These are phyloP conservation scores for Physcomitrium patens DNA, from an alignment of 225 moss, liverwort and hornwort genomes.

Conservation along the genomic window DNA sequence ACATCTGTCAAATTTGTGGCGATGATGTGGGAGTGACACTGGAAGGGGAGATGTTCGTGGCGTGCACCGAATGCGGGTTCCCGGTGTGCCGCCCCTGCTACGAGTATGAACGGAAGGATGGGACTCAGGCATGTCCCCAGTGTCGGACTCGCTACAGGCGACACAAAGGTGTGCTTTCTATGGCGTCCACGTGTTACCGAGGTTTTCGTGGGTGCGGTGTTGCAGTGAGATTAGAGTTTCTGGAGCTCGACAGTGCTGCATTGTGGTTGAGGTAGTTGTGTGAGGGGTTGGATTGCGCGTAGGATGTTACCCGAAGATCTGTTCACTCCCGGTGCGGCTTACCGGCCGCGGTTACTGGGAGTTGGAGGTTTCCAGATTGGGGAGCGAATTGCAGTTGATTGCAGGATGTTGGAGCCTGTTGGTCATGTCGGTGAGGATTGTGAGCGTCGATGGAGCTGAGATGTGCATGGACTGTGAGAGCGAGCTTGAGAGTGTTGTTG, in stretches of 20 bases:
- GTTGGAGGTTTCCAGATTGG: no score
- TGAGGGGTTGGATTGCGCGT: no score
- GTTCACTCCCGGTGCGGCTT: no score
- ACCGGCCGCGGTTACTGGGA: no score
- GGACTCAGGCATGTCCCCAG: conserved; percentile 69
- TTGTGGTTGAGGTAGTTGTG: no score
- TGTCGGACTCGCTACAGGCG: conserved; percentile 75
- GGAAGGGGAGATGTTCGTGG: conserved; percentile 74
- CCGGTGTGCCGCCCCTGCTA: conserved; percentile 80
- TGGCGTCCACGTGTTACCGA: neutral
- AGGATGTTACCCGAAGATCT: no score
- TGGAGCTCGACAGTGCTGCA: no score
- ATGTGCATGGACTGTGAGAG: neutral
- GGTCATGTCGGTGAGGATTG: no score
- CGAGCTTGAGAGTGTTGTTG: neutral
- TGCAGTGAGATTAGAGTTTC: no score
- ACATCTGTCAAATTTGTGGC: conserved; percentile 70
- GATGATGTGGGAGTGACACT: conserved; percentile 58
- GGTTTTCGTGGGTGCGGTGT: neutral
- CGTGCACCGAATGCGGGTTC: conserved; percentile 74
- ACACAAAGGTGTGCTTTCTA: conserved; percentile 56
- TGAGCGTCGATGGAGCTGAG: neutral
- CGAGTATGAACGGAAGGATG: conserved; percentile 76
- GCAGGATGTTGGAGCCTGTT: no score
- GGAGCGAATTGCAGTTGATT: no score